Evolutionary conservation across 169 alveolate species (phyloP).

Genomic region (Perkinsus olseni): DNA sequence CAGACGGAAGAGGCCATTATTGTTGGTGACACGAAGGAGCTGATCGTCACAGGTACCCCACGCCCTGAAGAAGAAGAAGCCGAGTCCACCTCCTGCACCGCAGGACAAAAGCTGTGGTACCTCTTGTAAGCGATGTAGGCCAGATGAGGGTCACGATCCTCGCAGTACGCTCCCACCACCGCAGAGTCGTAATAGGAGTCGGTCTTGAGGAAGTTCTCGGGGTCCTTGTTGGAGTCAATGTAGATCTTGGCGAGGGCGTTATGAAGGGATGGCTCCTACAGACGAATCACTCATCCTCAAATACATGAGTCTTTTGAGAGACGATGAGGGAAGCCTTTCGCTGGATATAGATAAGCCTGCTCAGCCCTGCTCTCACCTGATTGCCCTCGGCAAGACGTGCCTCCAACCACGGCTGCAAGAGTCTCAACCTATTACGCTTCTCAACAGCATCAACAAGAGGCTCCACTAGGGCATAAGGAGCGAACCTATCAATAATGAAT

Average conservation of each 20-base stretch:
- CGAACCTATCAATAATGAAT: conserved; percentile 75
- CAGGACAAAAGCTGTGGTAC: no score
- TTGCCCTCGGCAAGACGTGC: conserved; percentile 94
- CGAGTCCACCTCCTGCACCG: no score
- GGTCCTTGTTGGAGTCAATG: conserved; percentile 87
- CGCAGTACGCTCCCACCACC: conserved; percentile 96
- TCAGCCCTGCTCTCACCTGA: no score
- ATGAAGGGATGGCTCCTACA: conserved; percentile 79
- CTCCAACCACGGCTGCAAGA: conserved; percentile 92
- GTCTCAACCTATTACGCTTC: conserved; percentile 90
- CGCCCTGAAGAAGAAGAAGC: conserved; percentile 57
- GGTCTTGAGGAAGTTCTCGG: conserved; percentile 89
- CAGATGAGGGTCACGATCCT: conserved; percentile 97
- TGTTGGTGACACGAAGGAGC: conserved; percentile 88
- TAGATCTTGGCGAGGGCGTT: conserved; percentile 97
- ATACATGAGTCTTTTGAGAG: no score
- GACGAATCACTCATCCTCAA: neutral
- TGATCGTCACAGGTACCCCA: conserved; percentile 96
- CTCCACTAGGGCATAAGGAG: conserved; percentile 87
- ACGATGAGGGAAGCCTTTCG: no score
- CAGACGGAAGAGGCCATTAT: conserved; percentile 88
- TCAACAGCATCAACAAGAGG: conserved; percentile 93
- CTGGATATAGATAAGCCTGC: no score
- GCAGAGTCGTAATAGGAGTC: conserved; percentile 92
- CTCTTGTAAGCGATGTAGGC: conserved; percentile 96